A percentile compares a stretch with the other conserved stretches of the same genome.
Conservation (phyloP, 2,329 filamentous ascomycete species). For the Celoporthe dispersa region DNA sequence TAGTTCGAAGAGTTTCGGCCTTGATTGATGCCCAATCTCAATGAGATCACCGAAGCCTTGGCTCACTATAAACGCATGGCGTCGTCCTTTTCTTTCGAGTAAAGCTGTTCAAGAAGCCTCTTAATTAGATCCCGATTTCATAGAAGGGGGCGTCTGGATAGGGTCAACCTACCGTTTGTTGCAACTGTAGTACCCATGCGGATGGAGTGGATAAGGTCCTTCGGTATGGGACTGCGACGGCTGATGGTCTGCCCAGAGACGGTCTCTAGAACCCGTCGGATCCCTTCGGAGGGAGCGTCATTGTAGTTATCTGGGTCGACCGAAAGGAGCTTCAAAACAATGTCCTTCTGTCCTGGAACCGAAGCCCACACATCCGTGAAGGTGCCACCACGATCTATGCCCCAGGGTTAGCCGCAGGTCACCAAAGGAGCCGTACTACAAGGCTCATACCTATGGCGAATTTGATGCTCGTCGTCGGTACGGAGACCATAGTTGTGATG, state of each 20-base stretch:
- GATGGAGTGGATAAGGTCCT: constrained; percentile 22
- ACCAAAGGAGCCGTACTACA: background rate
- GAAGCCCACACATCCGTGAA: constrained; percentile 28
- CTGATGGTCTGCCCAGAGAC: constrained; percentile 18
- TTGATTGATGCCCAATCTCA: constrained; percentile 29
- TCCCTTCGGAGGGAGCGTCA: constrained; percentile 45
- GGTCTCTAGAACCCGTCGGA: constrained; percentile 20
- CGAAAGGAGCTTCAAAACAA: constrained; percentile 55
- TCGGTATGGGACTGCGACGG: constrained; percentile 16
- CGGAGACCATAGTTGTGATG: background rate
- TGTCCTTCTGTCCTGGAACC: constrained; percentile 57
- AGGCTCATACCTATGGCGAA: constrained; percentile 22
- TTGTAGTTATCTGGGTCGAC: constrained; percentile 49
- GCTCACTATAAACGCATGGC: constrained; percentile 30
- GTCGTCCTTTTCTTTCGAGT: constrained; percentile 29
- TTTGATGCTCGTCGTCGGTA: constrained; percentile 22
- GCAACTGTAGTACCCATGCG: constrained; percentile 62
- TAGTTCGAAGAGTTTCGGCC: constrained; percentile 27
- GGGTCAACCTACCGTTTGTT: constrained; percentile 15
- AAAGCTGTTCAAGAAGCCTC: constrained; percentile 19
- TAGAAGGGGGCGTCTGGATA: too few relatives aligned
- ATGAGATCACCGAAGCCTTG: constrained; percentile 30
- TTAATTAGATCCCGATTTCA: background rate
- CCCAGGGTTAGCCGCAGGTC: background rate
- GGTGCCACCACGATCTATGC: constrained; percentile 24